Conservation (phyloP, 345 rosid species). For the Hypericum perforatum region DNA sequence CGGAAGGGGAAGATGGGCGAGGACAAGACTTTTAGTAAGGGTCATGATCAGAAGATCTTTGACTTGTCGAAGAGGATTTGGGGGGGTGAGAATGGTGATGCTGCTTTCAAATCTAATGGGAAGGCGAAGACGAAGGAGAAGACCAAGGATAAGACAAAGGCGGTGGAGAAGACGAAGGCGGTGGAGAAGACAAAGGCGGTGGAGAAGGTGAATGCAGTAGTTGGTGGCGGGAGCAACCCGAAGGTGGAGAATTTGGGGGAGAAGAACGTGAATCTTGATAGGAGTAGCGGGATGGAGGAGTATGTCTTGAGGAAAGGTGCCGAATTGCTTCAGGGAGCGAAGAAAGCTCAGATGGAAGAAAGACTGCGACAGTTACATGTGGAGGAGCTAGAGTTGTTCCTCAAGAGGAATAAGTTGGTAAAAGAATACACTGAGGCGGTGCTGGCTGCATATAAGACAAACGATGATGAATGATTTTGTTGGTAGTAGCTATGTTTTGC, state of each 20-base stretch:
- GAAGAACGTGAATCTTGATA: neutral
- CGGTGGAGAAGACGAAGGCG: constrained; percentile 2
- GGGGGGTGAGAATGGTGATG: constrained; percentile 19
- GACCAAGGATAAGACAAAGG: constrained; percentile 10
- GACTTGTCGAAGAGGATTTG: constrained; percentile 34
- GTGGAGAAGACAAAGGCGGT: constrained; percentile 4
- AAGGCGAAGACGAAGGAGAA: constrained; percentile 14
- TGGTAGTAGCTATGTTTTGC: too few relatives aligned
- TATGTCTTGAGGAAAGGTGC: constrained; percentile 13
- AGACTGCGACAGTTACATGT: constrained; percentile 27
- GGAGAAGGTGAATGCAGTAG: neutral
- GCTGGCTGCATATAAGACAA: constrained; percentile 6
- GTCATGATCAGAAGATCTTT: constrained; percentile 22
- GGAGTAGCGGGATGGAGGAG: constrained; percentile 22
- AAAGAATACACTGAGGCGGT: constrained; percentile 22
- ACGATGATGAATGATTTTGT: too few relatives aligned
- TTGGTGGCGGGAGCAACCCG: too few relatives aligned
- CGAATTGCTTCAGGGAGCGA: constrained; percentile 19
- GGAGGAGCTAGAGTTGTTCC: constrained; percentile 22
- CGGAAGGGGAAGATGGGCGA: constrained; percentile 20
- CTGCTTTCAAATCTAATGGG: constrained; percentile 11
- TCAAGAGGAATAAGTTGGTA: constrained; percentile 24
- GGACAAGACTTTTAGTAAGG: constrained; percentile 13
- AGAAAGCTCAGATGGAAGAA: constrained; percentile 27
- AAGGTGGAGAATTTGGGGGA: neutral